Evolutionary conservation across 148 eudicot genomes (phyloP).

Genomic region (Oxyria digyna): DNA sequence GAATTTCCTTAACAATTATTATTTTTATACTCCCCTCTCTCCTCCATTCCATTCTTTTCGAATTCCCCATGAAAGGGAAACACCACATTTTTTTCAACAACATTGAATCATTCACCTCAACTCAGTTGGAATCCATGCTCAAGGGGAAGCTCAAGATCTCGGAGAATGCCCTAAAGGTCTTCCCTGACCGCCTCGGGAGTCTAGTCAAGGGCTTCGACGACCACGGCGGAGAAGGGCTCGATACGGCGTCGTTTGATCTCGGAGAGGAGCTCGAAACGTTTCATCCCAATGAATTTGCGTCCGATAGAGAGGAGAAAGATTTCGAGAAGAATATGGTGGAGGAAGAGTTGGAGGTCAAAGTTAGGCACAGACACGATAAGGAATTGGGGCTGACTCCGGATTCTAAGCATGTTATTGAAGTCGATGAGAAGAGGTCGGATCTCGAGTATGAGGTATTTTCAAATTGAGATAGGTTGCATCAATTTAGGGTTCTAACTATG

Average conservation of each 20-base stretch:
- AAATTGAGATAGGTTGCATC: not conserved
- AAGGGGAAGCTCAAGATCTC: conserved; percentile 31
- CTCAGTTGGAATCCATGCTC: conserved; percentile 12
- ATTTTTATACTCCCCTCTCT: not conserved
- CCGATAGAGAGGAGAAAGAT: conserved; percentile 1
- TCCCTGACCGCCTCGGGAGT: conserved; percentile 20
- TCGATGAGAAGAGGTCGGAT: conserved; percentile 46
- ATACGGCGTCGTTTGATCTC: conserved; percentile 12
- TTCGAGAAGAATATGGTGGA: conserved; percentile 11
- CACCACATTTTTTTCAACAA: not conserved
- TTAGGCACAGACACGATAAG: conserved; percentile 19
- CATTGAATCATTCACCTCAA: conserved; percentile 5
- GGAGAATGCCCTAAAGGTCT: conserved; percentile 16
- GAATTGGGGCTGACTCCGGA: conserved; percentile 11
- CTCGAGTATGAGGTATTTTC: conserved; percentile 48
- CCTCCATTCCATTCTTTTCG: not conserved
- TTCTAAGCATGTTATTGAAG: conserved; percentile 15
- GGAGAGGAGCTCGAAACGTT: conserved; percentile 44
- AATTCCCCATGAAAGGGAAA: not conserved
- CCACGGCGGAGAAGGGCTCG: conserved; percentile 5
- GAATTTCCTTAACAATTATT: not conserved
- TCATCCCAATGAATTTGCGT: conserved; percentile 20
- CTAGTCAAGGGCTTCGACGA: conserved; percentile 19
- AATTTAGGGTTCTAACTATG: not conserved
- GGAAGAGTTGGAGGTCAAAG: conserved; percentile 13